Conservation (phyloP, 306 rosid species). For the Glycine soja region DNA sequence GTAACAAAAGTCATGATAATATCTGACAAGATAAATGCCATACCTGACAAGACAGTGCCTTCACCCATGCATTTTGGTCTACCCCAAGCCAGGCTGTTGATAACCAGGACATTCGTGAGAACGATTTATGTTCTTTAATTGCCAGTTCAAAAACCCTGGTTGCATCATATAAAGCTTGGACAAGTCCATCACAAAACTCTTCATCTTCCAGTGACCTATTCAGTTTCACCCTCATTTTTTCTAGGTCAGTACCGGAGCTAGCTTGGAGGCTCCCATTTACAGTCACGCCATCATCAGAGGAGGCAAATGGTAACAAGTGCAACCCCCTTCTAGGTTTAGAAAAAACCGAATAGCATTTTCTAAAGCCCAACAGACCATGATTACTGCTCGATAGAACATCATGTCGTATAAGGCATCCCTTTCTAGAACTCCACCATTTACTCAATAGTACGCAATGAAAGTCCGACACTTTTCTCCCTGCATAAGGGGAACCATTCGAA, state of each 20-base stretch:
- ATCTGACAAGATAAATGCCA: slow-evolving; percentile 81
- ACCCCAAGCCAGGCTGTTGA: slow-evolving; percentile 88
- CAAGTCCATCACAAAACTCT: slow-evolving; percentile 77
- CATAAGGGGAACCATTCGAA: slow-evolving; percentile 42
- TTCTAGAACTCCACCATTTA: slow-evolving; percentile 73
- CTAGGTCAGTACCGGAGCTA: slow-evolving; percentile 69
- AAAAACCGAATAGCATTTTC: slow-evolving; percentile 55
- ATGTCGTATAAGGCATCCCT: slow-evolving; percentile 62
- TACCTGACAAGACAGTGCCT: slow-evolving; percentile 88
- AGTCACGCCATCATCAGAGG: slow-evolving; percentile 82
- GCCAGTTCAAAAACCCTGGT: slow-evolving; percentile 93
- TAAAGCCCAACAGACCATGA: slow-evolving; percentile 47
- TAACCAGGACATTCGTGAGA: slow-evolving; percentile 71
- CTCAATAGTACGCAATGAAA: slow-evolving; percentile 57
- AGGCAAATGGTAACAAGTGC: slow-evolving; percentile 56
- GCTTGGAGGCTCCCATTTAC: slow-evolving; percentile 83
- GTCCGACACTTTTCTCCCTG: slow-evolving; percentile 55
- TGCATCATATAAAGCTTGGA: slow-evolving; percentile 86
- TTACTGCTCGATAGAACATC: slow-evolving; percentile 52
- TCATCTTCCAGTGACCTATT: slow-evolving; percentile 72
- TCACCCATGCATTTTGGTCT: slow-evolving; percentile 92
- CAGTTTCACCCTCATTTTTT: slow-evolving; percentile 70
- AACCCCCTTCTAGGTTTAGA: slow-evolving; percentile 56
- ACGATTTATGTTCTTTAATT: slow-evolving; percentile 73
- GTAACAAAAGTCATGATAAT: slow-evolving; percentile 27